Base-by-base conservation (phyloP, 805 yeast species). In the Saturnispora ahearnii region DNA sequence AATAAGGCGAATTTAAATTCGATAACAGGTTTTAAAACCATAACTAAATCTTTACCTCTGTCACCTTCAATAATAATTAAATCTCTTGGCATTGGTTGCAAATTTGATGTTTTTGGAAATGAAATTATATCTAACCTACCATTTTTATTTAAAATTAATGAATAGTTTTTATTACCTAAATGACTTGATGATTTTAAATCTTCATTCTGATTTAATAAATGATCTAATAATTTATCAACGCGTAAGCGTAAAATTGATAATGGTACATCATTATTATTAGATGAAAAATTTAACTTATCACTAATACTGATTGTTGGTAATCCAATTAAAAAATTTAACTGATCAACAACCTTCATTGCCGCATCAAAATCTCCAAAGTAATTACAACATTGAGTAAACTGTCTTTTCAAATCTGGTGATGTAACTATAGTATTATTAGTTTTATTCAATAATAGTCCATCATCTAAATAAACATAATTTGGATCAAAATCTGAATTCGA, bases 31-130 rank as follows among this genome's bases (percentile, higher is more conserved):
- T 82, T 84, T 29, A 84, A 67, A 41, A 85, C 79, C 76, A 81
- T 76, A 9, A 82, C 91, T 54, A 86, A 64, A 63, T 86, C 95
- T 58, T 83, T 83, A 29, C 95, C 95, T 53, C 93, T 72, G 62
- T 86, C 95, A 49, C 93, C 95, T 66, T 86, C 93, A 50, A 84
- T 83, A 18, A 85, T 79, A 9, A 84, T 85, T 59, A 85, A 71
- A 64, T 86, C 93, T 50, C 77, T 72, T 42, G 77, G 71, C 53
- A 72, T 74, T 52, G 85, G 68, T 45, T 66, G 65, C 45, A 85
- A 68, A 58, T 83, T 84, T 12, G 88, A 76, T 57, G 77, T 77
- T 51, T 75, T 74, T 3, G 88, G 85, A 32, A 80, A 77, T 2
- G 87, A 80, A 38, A 84, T 70, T 30, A 85, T 73, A 62, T 86